These are phyloP conservation scores for Aspergillus ibericus DNA, from an alignment of 2,329 filamentous ascomycete genomes.

Conservation along the genomic window DNA sequence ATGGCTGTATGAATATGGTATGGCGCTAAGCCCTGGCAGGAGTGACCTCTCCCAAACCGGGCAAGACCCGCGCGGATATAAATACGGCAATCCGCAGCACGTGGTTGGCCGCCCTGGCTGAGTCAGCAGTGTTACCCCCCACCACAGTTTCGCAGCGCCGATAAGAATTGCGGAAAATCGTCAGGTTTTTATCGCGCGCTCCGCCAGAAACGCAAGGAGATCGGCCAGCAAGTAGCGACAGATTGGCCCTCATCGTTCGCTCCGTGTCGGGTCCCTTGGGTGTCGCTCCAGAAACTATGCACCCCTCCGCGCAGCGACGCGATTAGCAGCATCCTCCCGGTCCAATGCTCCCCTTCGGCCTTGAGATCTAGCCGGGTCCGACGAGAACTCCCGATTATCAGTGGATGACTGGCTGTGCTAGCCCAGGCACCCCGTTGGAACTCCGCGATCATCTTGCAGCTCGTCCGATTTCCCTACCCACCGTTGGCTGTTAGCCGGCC, in stretches of 20 bases:
- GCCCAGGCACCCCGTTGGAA: background rate
- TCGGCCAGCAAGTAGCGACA: background rate
- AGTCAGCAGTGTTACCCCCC: background rate
- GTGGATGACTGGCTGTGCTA: background rate
- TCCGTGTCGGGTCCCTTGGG: background rate
- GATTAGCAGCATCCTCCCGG: background rate
- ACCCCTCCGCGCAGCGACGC: background rate
- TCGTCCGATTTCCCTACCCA: background rate
- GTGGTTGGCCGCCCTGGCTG: slow-evolving; percentile 1
- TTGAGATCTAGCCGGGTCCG: background rate
- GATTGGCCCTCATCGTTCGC: background rate
- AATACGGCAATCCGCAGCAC: background rate
- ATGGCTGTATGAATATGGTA: background rate
- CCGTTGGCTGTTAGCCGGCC: background rate
- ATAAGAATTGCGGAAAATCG: background rate
- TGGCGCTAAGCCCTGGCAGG: background rate
- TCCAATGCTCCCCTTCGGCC: background rate
- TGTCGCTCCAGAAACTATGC: background rate
- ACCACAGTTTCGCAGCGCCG: background rate
- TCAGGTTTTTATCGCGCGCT: background rate
- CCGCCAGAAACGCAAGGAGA: background rate
- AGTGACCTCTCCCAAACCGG: background rate
- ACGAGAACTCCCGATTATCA: background rate
- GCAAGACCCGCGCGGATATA: background rate
- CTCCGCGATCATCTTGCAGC: background rate